Base-by-base conservation (phyloP, 257 asterid species). In the Nicotiana otophora region DNA sequence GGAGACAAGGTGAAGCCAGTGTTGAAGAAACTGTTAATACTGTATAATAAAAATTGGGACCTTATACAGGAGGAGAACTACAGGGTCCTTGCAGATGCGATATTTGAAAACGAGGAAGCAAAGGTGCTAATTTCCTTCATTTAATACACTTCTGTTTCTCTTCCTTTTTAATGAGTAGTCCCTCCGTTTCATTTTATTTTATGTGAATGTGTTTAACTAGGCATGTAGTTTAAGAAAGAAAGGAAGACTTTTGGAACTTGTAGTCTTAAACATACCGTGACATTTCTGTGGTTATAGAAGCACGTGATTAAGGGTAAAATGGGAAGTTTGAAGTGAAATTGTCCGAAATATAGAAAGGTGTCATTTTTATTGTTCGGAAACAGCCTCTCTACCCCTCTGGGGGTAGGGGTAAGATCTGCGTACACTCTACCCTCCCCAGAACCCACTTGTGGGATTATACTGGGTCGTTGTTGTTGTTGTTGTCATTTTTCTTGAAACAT, bases 61-160 rank as follows among this genome's bases (percentile, higher is more conserved):
- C 96, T 83, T 53, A 96, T 96, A 68, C 98, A 94, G 84, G 95
- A 84, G 60, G 98, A 91, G 85, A 92, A 91, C 53, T 96, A 92
- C 84, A 89, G 95, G 74, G 92, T 83, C 85, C 99, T 96, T 70
- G 90, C 91, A 4, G 98, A 94, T 89, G 97, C 97, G 77, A 93
- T 96, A 69, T 89, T 92, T 86, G 98, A 94, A 63, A 78, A 81
- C 80, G 96, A 91, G 69, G 95, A 90, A 85, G 74, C 66, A 34
- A 82, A 89, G 87, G 98, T 96, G 17, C 1, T 61, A 30, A 12
- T 7, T 53, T 46, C 70, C 63, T 39, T 80, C 42, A 48, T 48
- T 51, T 28, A n/a, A 11, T 65, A 14, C 15, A 19, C n/a, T 53
- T 54, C 23, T 36, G 53, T 33, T n/a, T 80, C 63, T 83, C 75